Evolutionary conservation across 306 rosid species (phyloP).

Genomic region (Acmispon strigosus): DNA sequence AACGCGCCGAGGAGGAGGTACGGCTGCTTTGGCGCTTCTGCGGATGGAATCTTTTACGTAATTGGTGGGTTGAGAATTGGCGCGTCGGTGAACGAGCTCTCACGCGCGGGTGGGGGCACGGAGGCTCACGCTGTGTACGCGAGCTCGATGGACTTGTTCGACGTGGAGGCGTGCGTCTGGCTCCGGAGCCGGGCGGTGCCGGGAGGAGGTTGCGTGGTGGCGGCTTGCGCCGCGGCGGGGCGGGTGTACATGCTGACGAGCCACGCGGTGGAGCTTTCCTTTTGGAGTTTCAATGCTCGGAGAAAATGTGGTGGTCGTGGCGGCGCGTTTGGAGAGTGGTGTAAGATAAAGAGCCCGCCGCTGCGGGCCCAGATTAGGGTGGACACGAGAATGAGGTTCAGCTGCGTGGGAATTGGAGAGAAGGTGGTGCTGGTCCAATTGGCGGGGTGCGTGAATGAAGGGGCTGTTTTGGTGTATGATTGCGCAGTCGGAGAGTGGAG

Average conservation of each 20-base stretch:
- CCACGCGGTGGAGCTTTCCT: conserved; percentile 64
- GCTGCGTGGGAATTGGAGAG: conserved; percentile 52
- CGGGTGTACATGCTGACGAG: conserved; percentile 49
- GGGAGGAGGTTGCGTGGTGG: conserved; percentile 68
- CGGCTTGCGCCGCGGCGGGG: conserved; percentile 43
- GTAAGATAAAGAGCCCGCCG: conserved; percentile 55
- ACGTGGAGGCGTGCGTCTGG: conserved; percentile 54
- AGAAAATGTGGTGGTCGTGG: conserved; percentile 1
- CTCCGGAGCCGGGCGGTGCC: conserved; percentile 55
- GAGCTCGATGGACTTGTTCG: conserved; percentile 72
- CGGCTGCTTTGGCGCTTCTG: conserved; percentile 66
- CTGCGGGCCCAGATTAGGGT: conserved; percentile 49
- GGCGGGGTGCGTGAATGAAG: conserved; percentile 39
- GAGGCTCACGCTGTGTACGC: conserved; percentile 59
- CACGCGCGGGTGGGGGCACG: conserved; percentile 25
- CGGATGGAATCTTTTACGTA: conserved; percentile 43
- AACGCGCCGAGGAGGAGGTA: conserved; percentile 49
- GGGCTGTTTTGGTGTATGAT: conserved; percentile 48
- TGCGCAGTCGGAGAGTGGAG: conserved; percentile 45
- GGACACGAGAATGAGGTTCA: conserved; percentile 55
- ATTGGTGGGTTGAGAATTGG: conserved; percentile 67
- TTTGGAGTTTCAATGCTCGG: conserved; percentile 64
- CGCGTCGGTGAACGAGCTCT: conserved; percentile 16
- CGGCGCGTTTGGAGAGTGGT: conserved; percentile 54
- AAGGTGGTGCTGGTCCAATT: conserved; percentile 53